Evolutionary conservation across 345 rosid species (phyloP).

Genomic region (Lepidium didymum): DNA sequence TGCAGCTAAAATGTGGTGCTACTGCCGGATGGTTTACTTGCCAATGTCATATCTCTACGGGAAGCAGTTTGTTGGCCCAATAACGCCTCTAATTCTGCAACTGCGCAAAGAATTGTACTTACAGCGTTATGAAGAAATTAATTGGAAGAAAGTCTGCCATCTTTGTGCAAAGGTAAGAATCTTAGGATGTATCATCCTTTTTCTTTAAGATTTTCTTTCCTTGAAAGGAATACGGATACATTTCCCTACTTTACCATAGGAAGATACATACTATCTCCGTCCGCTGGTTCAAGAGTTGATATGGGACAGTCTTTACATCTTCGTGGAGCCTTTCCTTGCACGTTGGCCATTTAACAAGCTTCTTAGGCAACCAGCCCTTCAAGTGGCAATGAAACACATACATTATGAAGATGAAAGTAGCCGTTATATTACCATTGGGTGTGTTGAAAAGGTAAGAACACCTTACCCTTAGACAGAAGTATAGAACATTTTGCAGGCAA

Average conservation of each 20-base stretch:
- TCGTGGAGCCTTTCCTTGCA: slow-evolving; percentile 32
- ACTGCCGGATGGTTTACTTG: slow-evolving; percentile 29
- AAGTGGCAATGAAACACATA: slow-evolving; percentile 30
- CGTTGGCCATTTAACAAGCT: slow-evolving; percentile 40
- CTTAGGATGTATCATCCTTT: background rate
- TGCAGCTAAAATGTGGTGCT: slow-evolving; percentile 31
- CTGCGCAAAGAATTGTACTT: slow-evolving; percentile 23
- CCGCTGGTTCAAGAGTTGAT: slow-evolving; percentile 33
- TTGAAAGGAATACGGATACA: background rate
- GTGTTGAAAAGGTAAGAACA: slow-evolving; percentile 31
- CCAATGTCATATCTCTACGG: slow-evolving; percentile 50
- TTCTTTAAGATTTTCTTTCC: background rate
- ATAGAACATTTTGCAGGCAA: background rate
- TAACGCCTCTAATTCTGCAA: slow-evolving; percentile 24
- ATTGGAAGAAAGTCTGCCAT: slow-evolving; percentile 17
- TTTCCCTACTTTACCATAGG: slow-evolving; percentile 15
- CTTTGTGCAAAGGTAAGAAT: slow-evolving; percentile 25
- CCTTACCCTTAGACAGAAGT: background rate
- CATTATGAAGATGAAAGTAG: slow-evolving; percentile 44
- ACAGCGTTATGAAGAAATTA: slow-evolving; percentile 20
- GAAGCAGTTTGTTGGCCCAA: slow-evolving; percentile 33
- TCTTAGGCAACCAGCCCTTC: slow-evolving; percentile 33
- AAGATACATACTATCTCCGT: slow-evolving; percentile 39
- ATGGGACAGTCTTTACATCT: slow-evolving; percentile 36
- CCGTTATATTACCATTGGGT: slow-evolving; percentile 40